Evolutionary conservation across 352 stramenopile species (phyloP).

Genomic region (Pythium diclinum): DNA sequence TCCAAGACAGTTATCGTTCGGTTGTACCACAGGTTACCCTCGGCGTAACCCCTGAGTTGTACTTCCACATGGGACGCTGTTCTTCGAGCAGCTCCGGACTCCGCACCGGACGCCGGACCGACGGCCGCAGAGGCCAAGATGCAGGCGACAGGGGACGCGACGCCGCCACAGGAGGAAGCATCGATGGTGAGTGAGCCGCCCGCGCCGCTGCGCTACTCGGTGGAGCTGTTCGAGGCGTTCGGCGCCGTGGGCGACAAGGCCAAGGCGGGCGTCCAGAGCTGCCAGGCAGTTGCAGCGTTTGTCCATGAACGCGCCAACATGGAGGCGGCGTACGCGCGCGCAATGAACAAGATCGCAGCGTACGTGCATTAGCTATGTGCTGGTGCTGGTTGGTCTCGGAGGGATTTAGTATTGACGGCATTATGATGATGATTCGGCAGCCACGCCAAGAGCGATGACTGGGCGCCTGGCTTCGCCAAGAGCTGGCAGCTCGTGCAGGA

Average conservation of each 20-base stretch:
- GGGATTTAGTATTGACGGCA: neutral
- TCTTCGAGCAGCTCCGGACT: neutral
- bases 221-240: constrained; percentile 71
- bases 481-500: constrained; percentile 59
- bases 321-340: constrained; percentile 61
- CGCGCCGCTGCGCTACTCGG: constrained; percentile 43
- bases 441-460: constrained; percentile 61
- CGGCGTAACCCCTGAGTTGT: constrained; percentile 1
- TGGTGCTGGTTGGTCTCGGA: neutral
- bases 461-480: constrained; percentile 53
- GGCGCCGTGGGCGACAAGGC: constrained; percentile 67
- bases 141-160: constrained; percentile 4
- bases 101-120: neutral
- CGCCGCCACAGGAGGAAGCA: neutral
- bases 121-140: neutral
- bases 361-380: constrained; percentile 20
- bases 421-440: constrained; percentile 24
- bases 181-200: neutral
- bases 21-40: neutral
- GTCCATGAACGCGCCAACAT: constrained; percentile 54
- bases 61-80: constrained; percentile 5
- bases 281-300: constrained; percentile 62
- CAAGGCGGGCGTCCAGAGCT: constrained; percentile 74
- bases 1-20: neutral
- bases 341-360: constrained; percentile 59